Percentiles rank a stretch among this genome's conserved stretches.
Conservation (phyloP, 1,284 basidiomycete species). For the Rhodotorula sp. region DNA sequence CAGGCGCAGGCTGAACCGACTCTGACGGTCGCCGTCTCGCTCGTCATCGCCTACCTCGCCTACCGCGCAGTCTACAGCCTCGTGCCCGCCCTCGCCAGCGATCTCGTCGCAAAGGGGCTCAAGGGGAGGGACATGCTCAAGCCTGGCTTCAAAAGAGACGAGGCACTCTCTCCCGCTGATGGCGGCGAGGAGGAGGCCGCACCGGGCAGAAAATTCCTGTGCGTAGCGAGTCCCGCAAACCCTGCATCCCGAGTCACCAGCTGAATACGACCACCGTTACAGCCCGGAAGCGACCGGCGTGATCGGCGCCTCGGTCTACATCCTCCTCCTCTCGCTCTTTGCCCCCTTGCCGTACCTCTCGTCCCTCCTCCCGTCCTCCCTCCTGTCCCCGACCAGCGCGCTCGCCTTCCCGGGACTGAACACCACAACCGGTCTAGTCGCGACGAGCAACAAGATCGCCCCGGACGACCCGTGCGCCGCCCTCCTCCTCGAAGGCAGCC, state of each 20-base stretch:
- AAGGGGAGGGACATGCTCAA: slow-evolving; percentile 45
- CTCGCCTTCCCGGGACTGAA: slow-evolving; percentile 66
- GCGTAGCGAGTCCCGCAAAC: too few relatives aligned
- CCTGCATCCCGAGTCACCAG: too few relatives aligned
- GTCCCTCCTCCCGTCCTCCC: slow-evolving; percentile 24
- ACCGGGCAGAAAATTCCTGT: slow-evolving; percentile 9
- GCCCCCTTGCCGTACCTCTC: slow-evolving; percentile 45
- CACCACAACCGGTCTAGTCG: slow-evolving; percentile 61
- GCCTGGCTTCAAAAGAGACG: slow-evolving; percentile 33
- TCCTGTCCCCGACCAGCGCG: slow-evolving; percentile 85
- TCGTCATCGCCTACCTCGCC: slow-evolving; percentile 21
- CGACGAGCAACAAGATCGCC: not conserved
- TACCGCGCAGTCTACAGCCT: slow-evolving; percentile 38
- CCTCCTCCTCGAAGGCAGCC: slow-evolving; percentile 14
- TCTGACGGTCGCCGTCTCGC: slow-evolving; percentile 23
- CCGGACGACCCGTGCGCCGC: slow-evolving; percentile 19
- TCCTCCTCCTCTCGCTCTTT: slow-evolving; percentile 55
- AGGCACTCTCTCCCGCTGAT: not conserved
- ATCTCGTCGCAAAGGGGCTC: slow-evolving; percentile 42
- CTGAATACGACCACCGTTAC: not conserved
- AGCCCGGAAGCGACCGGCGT: slow-evolving; percentile 94
- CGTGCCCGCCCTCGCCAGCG: slow-evolving; percentile 37
- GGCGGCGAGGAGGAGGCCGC: not conserved
- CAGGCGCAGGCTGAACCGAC: slow-evolving; percentile 17
- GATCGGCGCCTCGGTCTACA: slow-evolving; percentile 84